Evolutionary conservation across 202 grass and related monocot genomes (phyloP), one percentile per base, ranked within the genome.

Genomic region (Schoenoplectus tabernaemontani): DNA sequence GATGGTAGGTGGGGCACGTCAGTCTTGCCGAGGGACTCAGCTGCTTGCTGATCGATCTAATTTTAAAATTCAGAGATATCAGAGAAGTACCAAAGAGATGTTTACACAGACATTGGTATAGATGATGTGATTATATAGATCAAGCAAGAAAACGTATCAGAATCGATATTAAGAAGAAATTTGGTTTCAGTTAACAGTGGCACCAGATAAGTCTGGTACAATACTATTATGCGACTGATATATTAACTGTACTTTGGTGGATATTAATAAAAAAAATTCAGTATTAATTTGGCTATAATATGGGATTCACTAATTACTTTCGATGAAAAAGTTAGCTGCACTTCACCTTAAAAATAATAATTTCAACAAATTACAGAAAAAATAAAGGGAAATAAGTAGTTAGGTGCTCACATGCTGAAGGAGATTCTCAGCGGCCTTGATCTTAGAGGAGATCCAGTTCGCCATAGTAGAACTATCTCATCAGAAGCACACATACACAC

Each of bases 11-110:
- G 33, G 24, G 77, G 59, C 11, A 46, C 8, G 39, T 90, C 88
- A 58, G 84, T 81, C 86, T 95, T 98, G 79, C 96, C 77, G 22
- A 98, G 86, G 5, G 91, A 89, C 28, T 98, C 96, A 61, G 96
- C 96, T 41, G 96, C 96, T 66, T 98, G 96, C 84, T 95, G 96
- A 74, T 98, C 96, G 77, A 98, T 98, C 96, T 98, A 88, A 42
- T 50, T 84, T 78, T 32, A 60, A 69, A 84, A 60, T 87, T 60
- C 38, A 57, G 39, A 65, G 48, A 88, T 50, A 61, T 59, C 4
- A 48, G 62, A 71, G 78, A 77, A 90, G 74, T 79, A 41, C 47
- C 69, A 56, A n/a, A 78, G 22, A 81, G 39, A 81, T 22, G 20
- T 23, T 7, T 44, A 74, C 23, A 17, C 51, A 28, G 50, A 16